phyloP scores from a whole-genome alignment of 805 yeast species.

The Metschnikowia matae region DNA sequence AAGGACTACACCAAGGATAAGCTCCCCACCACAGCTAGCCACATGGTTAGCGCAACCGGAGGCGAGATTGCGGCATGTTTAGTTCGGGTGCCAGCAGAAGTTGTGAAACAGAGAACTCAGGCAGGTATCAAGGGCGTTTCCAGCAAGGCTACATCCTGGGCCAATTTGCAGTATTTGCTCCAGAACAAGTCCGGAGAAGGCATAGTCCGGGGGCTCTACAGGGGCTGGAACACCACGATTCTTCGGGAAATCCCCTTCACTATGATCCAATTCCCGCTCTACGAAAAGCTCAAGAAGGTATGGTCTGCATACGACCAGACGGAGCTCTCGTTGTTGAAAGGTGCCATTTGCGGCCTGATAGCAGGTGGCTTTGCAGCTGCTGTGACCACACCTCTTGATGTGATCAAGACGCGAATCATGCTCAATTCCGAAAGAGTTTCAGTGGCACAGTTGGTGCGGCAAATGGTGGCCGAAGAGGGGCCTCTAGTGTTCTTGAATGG shows the following conservation, averaged over 20 bases:
- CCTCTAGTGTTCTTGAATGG: slow-evolving; percentile 70
- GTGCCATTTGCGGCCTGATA: slow-evolving; percentile 78
- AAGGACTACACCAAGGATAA: slow-evolving; percentile 43
- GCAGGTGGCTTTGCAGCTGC: slow-evolving; percentile 87
- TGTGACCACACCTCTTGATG: slow-evolving; percentile 74
- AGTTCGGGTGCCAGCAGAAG: slow-evolving; percentile 96
- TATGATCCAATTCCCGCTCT: slow-evolving; percentile 89
- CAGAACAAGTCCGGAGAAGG: slow-evolving; percentile 76
- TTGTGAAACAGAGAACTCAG: slow-evolving; percentile 92
- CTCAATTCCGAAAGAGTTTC: slow-evolving; percentile 50
- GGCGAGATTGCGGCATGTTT: slow-evolving; percentile 94
- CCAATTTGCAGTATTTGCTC: slow-evolving; percentile 61
- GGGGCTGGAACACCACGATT: slow-evolving; percentile 92
- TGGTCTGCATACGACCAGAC: slow-evolving; percentile 46
- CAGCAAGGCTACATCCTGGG: slow-evolving; percentile 53
- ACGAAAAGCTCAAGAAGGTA: slow-evolving; percentile 69
- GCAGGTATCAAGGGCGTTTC: slow-evolving; percentile 34
- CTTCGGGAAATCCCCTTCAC: slow-evolving; percentile 97
- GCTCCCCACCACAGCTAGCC: slow-evolving; percentile 42
- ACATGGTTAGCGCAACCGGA: slow-evolving; percentile 81
- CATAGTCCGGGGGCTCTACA: slow-evolving; percentile 67
- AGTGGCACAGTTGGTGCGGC: slow-evolving; percentile 43
- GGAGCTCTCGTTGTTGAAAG: slow-evolving; percentile 59
- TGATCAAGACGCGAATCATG: slow-evolving; percentile 83
- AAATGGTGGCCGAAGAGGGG: slow-evolving; percentile 71